phyloP scores from a whole-genome alignment of 1,284 basidiomycete genomes.

The Pyrrhoderma lamaoense region DNA sequence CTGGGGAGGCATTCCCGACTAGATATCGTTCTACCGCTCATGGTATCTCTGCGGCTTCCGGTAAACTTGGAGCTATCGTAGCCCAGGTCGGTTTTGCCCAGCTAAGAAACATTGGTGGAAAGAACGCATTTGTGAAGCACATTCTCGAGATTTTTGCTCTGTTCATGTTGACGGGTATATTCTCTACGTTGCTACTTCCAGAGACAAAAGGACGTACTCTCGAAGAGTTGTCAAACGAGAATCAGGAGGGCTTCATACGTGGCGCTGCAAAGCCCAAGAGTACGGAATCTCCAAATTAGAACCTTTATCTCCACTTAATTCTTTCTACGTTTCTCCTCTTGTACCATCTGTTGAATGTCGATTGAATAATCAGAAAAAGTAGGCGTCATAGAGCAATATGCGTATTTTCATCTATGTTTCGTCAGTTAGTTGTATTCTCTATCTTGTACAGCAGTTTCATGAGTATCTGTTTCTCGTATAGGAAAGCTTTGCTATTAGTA shows the following conservation, averaged over 20 bases:
- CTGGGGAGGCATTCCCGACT: slow-evolving; percentile 70
- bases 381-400: no score
- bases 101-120: slow-evolving; percentile 43
- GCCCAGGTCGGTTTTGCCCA: slow-evolving; percentile 55
- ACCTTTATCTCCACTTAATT: not conserved
- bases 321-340: not conserved
- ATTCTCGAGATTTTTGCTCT: slow-evolving; percentile 46
- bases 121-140: slow-evolving; percentile 31
- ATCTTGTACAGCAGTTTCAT: no score
- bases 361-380: no score
- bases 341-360: not conserved
- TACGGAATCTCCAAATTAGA: no score
- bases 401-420: no score
- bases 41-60: slow-evolving; percentile 62
- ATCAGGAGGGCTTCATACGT: slow-evolving; percentile 40
- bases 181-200: slow-evolving; percentile 52
- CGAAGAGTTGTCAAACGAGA: slow-evolving; percentile 50
- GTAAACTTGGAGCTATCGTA: slow-evolving; percentile 63
- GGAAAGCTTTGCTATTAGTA: no score
- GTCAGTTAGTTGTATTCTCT: no score
- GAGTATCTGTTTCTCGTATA: no score
- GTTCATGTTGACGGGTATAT: slow-evolving; percentile 55
- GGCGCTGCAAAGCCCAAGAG: slow-evolving; percentile 6
- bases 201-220: slow-evolving; percentile 54
- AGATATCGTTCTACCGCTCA: slow-evolving; percentile 67